Conservation (phyloP, 2,329 filamentous ascomycete genomes). For the Penicillium sp. region DNA sequence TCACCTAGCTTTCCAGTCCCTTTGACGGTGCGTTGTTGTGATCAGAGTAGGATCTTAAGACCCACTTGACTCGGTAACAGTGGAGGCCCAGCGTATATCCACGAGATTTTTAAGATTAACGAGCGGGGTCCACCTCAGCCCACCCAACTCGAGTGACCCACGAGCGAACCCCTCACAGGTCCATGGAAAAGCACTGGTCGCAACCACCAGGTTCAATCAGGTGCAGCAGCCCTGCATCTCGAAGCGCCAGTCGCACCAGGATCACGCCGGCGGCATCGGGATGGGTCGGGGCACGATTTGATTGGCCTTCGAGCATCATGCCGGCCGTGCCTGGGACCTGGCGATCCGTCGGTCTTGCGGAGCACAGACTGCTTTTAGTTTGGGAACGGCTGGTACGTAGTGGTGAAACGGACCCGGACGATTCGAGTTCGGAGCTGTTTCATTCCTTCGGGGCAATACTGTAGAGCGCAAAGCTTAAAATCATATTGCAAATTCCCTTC, state of each 20-base stretch:
- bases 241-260: conserved; percentile 17
- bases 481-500: background rate
- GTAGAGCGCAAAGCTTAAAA: background rate
- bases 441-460: background rate
- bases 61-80: background rate
- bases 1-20: background rate
- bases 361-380: conserved; percentile 17
- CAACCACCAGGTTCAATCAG: conserved; percentile 5
- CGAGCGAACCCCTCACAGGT: background rate
- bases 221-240: conserved; percentile 8
- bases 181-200: background rate
- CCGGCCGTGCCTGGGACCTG: conserved; percentile 12
- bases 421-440: background rate
- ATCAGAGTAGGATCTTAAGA: background rate
- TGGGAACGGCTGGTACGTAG: conserved; percentile 3
- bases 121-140: background rate
- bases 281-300: conserved; percentile 3
- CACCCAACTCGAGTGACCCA: conserved; percentile 5
- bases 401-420: conserved; percentile 18
- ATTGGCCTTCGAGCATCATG: conserved; percentile 14
- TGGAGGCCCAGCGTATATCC: background rate
- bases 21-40: background rate
- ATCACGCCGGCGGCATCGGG: conserved; percentile 11
- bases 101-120: conserved; percentile 4
- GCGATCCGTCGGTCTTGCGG: conserved; percentile 14